Evolutionary conservation across 345 rosid genomes (phyloP).

Genomic region (Pistacia vera): DNA sequence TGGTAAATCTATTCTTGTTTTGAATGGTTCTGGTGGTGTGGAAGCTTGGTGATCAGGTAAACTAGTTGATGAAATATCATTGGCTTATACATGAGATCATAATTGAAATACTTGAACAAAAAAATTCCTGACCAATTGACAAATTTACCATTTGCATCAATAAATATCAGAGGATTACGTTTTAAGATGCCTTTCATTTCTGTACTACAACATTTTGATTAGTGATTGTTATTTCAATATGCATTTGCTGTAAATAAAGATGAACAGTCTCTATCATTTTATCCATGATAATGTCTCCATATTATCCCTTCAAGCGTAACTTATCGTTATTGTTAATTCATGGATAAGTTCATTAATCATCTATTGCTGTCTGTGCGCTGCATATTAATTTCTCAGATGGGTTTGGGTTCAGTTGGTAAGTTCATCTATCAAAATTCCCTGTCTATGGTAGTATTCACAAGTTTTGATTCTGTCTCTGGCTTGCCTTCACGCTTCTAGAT

Average conservation of each 20-base stretch:
- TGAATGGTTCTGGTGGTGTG: conserved; percentile 97
- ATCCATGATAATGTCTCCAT: neutral
- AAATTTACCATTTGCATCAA: neutral
- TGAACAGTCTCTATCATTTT: neutral
- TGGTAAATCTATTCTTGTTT: conserved; percentile 82
- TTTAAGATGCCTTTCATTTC: neutral
- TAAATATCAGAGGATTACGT: neutral
- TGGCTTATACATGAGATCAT: neutral
- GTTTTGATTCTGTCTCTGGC: neutral
- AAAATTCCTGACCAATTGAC: neutral
- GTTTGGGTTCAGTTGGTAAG: neutral
- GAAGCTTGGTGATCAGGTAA: conserved; percentile 94
- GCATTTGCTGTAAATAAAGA: neutral
- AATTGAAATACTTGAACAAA: neutral
- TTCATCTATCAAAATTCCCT: neutral
- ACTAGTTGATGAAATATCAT: neutral
- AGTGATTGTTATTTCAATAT: neutral
- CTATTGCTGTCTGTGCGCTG: too few species aligned
- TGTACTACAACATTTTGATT: neutral
- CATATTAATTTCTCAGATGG: too few species aligned
- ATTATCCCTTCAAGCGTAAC: neutral
- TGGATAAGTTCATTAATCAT: conserved; percentile 1
- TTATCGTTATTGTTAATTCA: neutral
- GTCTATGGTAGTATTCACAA: neutral
- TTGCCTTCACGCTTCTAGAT: neutral